These are phyloP conservation scores for Phyllosticta paracitricarpa DNA, from an alignment of 2,329 filamentous ascomycete genomes.

Conservation along the genomic window DNA sequence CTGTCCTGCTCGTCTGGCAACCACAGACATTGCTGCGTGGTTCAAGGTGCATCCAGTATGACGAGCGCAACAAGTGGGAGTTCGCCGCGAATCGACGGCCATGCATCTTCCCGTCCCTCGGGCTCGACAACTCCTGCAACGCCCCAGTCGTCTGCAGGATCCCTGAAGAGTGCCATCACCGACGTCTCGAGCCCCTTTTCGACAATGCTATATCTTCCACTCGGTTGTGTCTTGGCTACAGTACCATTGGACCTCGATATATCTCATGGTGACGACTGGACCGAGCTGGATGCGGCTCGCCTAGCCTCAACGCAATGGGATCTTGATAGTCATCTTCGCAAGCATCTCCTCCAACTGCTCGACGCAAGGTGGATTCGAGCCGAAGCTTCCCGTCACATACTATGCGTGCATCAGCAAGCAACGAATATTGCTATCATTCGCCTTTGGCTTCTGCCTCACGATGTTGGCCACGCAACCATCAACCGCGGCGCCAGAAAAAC, in stretches of 20 bases:
- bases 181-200: neutral
- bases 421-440: slow-evolving; percentile 30
- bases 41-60: neutral
- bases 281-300: slow-evolving; percentile 16
- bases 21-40: neutral
- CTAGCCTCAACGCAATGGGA: slow-evolving; percentile 7
- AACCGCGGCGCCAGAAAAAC: slow-evolving; percentile 39
- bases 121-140: neutral
- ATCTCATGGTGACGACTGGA: slow-evolving; percentile 15
- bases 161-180: neutral
- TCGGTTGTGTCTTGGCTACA: neutral
- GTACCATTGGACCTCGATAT: neutral
- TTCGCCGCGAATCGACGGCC: neutral
- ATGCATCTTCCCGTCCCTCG: neutral
- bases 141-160: neutral
- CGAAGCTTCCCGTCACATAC: slow-evolving; percentile 13
- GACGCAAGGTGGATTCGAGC: slow-evolving; percentile 27
- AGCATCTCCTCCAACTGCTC: slow-evolving; percentile 20
- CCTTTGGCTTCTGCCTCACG: slow-evolving; percentile 56
- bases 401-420: neutral
- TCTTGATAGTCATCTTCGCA: slow-evolving; percentile 10
- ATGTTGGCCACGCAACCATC: slow-evolving; percentile 47
- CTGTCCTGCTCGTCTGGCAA: neutral
- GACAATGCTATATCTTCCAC: neutral
- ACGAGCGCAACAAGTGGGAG: neutral